Percentiles rank a stretch among this genome's conserved stretches.
Evolutionary conservation across 1,139 yeast genomes (phyloP).

Genomic region (Sugiyamaella sp.): DNA sequence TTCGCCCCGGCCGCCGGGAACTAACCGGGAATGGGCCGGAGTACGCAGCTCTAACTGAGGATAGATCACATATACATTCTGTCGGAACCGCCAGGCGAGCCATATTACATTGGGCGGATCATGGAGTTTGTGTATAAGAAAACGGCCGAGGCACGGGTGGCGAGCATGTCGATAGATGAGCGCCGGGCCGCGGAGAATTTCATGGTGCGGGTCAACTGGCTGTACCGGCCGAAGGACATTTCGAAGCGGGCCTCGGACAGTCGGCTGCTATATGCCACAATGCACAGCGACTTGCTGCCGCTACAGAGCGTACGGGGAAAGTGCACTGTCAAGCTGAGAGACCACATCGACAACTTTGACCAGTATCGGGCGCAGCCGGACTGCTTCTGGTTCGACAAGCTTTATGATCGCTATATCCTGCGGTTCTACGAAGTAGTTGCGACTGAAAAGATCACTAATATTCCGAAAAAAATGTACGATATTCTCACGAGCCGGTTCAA

Average conservation of each 20-base stretch:
- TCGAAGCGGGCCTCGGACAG: conserved; percentile 69
- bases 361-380: conserved; percentile 61
- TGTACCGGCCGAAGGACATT: conserved; percentile 85
- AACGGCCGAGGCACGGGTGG: conserved; percentile 1
- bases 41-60: not conserved
- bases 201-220: conserved; percentile 82
- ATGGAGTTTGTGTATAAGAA: conserved; percentile 61
- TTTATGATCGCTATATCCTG: conserved; percentile 85
- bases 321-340: conserved; percentile 68
- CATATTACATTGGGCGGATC: conserved; percentile 84
- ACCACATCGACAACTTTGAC: conserved; percentile 64
- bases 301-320: conserved; percentile 74
- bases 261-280: conserved; percentile 76
- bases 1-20: conserved; percentile 11
- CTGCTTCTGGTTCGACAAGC: conserved; percentile 79
- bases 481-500: conserved; percentile 71
- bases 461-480: conserved; percentile 61
- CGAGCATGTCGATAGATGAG: conserved; percentile 12
- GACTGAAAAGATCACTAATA: conserved; percentile 56
- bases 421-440: conserved; percentile 79
- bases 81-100: conserved; percentile 95
- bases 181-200: conserved; percentile 52
- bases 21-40: no score
- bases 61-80: conserved; percentile 78
- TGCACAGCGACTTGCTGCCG: conserved; percentile 88